Base-by-base conservation (phyloP, 495 filamentous ascomycete genomes). In the Neurospora sp. region DNA sequence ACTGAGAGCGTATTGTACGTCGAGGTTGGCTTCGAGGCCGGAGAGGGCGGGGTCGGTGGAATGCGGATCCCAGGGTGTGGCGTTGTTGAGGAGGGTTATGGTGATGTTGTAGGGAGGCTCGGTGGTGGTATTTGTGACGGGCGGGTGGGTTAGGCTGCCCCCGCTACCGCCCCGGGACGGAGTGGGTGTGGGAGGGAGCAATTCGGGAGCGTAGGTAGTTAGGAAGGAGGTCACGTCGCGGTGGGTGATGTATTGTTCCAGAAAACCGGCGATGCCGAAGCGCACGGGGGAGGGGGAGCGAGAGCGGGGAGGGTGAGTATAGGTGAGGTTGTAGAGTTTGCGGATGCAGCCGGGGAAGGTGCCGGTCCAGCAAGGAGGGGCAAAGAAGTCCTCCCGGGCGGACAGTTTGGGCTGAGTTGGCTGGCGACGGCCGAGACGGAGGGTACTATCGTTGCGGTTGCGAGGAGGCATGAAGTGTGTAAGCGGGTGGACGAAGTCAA, bases 221-320 rank as follows among this genome's bases (percentile, higher is more conserved):
- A 90, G 77, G 77, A 92, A 93, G 18, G 76, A 38, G 3, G 82
- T 71, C 3, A 91, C 84, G 76, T 92, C 91, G 35, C 78, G 75
- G 70, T 89, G 85, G 37, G 88, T 87, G 72, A 89, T 90, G 76
- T 86, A 90, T 76, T 93, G 86, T 48, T 91, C 88, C 2, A 93
- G 80, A 75, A 88, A 96, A 1, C 92, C 91, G 41, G 87, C 90
- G 59, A 96, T 86, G 11, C 90, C 92, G 18, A 93, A 80, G 0
- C 82, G 77, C 5, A 79, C 77, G 5, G 79, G 78, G 10, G 77
- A 79, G 7, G 66, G n/a, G 62, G 77, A 38, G 20, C 38, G 35
- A n/a, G 73, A 14, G 23, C 6, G 12, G 23, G 14, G 27, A 18
- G 76, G n/a, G 0, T 78, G 75, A 20, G 76, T 73, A 71, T 83